phyloP scores from a whole-genome alignment of 257 asterid species.

The Scutellaria galericulata region DNA sequence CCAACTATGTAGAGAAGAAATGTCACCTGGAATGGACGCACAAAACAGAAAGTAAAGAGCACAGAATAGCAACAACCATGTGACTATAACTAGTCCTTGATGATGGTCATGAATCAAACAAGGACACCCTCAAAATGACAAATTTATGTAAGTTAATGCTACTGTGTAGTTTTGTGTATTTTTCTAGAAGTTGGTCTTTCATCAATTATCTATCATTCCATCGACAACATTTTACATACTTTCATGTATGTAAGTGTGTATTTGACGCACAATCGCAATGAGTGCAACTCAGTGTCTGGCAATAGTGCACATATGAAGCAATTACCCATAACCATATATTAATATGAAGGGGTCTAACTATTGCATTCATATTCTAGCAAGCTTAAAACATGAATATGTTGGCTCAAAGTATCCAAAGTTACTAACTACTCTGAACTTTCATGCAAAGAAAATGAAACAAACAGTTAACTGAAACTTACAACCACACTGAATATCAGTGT shows the following conservation, averaged over 20 bases:
- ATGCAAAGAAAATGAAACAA: conserved; percentile 10
- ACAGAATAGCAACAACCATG: conserved; percentile 15
- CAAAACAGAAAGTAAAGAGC: conserved; percentile 19
- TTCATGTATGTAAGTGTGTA: conserved; percentile 1
- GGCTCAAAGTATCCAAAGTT: background rate
- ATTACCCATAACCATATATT: background rate
- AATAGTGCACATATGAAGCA: conserved; percentile 2
- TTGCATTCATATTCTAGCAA: background rate
- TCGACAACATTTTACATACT: background rate
- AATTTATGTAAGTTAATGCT: background rate
- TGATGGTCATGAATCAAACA: conserved; percentile 17
- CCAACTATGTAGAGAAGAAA: conserved; percentile 72
- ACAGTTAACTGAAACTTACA: conserved; percentile 54
- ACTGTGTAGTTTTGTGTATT: background rate
- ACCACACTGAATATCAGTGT: conserved; percentile 67
- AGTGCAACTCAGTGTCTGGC: conserved; percentile 4
- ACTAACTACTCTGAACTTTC: conserved; percentile 6
- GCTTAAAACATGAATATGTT: background rate
- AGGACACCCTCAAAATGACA: conserved; percentile 17
- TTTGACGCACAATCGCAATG: conserved; percentile 20
- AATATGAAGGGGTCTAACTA: background rate
- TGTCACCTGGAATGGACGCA: conserved; percentile 61
- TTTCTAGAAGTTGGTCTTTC: background rate
- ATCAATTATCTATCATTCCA: background rate
- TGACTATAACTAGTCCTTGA: conserved; percentile 6